A percentile compares a stretch with the other conserved stretches of the same genome.
Conservation (phyloP, 257 asterid species). For the Verbena officinalis region DNA sequence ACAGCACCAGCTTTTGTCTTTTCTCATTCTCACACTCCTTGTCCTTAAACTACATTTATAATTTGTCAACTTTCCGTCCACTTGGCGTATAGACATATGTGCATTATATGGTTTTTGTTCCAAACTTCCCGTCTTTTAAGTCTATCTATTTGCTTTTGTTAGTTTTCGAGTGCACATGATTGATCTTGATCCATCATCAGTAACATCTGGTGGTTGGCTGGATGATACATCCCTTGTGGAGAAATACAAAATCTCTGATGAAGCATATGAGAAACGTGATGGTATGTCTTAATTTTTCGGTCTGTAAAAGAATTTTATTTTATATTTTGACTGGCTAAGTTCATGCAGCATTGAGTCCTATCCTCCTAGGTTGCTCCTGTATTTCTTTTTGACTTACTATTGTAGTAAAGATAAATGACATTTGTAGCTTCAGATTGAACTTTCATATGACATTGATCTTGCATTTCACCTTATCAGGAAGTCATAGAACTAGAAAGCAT, state of each 20-base stretch:
- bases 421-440: slow-evolving; percentile 14
- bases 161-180: slow-evolving; percentile 80
- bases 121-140: slow-evolving; percentile 17
- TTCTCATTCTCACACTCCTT: not conserved
- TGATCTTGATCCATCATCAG: slow-evolving; percentile 91
- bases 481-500: not conserved
- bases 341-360: slow-evolving; percentile 8
- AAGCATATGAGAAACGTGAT: slow-evolving; percentile 80
- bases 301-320: not conserved
- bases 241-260: slow-evolving; percentile 92
- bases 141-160: slow-evolving; percentile 22
- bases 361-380: not conserved
- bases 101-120: not conserved
- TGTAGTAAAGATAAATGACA: not conserved
- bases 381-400: not conserved
- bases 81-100: not conserved
- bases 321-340: slow-evolving; percentile 11
- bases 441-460: slow-evolving; percentile 17
- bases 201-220: slow-evolving; percentile 98
- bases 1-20: not conserved
- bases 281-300: slow-evolving; percentile 44
- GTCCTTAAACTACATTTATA: not conserved
- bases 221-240: slow-evolving; percentile 96
- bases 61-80: slow-evolving; percentile 5
- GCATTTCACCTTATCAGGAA: not conserved